phyloP scores from a whole-genome alignment of 2,329 filamentous ascomycete species.

The Lasiodiplodia hormozganensis region DNA sequence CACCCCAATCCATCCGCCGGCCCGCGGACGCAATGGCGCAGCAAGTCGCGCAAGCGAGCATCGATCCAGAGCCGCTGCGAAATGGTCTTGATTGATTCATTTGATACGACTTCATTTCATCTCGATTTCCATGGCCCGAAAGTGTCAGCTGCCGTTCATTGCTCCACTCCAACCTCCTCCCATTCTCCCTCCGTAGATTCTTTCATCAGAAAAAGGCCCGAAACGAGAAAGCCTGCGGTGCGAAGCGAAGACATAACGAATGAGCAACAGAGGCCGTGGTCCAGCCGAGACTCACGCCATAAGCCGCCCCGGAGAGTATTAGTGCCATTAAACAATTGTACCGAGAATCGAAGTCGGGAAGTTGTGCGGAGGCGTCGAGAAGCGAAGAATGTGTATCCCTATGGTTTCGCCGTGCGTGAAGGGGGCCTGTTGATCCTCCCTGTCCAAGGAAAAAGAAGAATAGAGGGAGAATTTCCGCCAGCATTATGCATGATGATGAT shows the following conservation, averaged over 20 bases:
- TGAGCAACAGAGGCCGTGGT: constrained; percentile 12
- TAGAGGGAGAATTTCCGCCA: constrained; percentile 18
- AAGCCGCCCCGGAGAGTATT: constrained; percentile 18
- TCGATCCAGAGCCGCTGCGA: constrained; percentile 26
- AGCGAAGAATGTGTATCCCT: constrained; percentile 26
- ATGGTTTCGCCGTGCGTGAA: constrained; percentile 18
- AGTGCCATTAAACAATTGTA: constrained; percentile 27
- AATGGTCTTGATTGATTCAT: constrained; percentile 3
- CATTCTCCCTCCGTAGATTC: constrained; percentile 3
- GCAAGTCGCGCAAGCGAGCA: constrained; percentile 12
- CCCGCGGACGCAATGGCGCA: constrained; percentile 19
- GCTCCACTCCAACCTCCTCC: constrained; percentile 11
- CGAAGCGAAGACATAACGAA: constrained; percentile 23
- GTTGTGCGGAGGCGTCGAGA: constrained; percentile 9
- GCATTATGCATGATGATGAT: constrained; percentile 27
- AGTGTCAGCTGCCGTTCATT: constrained; percentile 13
- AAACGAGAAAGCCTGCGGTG: constrained; percentile 22
- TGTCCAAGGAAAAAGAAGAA: constrained; percentile 23
- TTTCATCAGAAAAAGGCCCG: constrained; percentile 23
- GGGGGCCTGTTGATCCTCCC: background rate
- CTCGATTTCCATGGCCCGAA: constrained; percentile 18
- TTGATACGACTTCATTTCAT: constrained; percentile 7
- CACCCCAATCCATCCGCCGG: constrained; percentile 17
- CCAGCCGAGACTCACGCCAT: background rate
- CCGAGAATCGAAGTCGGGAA: constrained; percentile 19